A percentile compares a stretch with the other conserved stretches of the same genome.
Conservation (phyloP, 495 filamentous ascomycete genomes). For the Penicillium ucsense region DNA sequence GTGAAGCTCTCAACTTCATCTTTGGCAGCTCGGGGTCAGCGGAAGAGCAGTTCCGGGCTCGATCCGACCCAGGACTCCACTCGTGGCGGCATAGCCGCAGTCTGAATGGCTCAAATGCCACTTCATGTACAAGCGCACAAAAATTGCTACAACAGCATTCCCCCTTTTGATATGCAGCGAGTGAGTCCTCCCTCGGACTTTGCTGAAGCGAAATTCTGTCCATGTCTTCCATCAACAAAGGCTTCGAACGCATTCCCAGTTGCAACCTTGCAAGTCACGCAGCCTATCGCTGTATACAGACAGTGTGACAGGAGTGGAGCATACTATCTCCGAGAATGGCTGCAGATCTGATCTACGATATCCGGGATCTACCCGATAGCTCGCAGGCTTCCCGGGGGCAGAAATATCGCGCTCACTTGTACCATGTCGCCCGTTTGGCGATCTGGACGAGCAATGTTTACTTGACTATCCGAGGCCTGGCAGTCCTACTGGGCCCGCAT, state of each 20-base stretch:
- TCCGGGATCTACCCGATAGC: conserved; percentile 18
- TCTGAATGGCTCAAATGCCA: conserved; percentile 1
- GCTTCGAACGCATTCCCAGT: too few species aligned
- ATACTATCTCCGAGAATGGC: not conserved
- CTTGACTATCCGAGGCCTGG: conserved; percentile 11
- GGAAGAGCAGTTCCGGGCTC: conserved; percentile 3
- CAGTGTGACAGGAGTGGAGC: not conserved
- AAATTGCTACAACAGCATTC: not conserved
- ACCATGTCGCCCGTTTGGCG: conserved; percentile 12
- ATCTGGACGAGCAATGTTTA: conserved; percentile 17
- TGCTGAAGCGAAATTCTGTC: not conserved
- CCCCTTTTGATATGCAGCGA: conserved; percentile 2
- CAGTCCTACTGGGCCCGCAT: conserved; percentile 4
- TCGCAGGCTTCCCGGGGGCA: conserved; percentile 6
- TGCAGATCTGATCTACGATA: conserved; percentile 4
- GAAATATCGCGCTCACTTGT: conserved; percentile 15
- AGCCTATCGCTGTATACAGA: too few species aligned
- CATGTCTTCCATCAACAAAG: too few species aligned
- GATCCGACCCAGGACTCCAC: conserved; percentile 8
- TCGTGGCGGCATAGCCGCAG: conserved; percentile 5
- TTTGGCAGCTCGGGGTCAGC: not conserved
- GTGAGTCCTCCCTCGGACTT: not conserved
- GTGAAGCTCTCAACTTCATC: not conserved
- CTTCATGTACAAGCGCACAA: conserved; percentile 7
- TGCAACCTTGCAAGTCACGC: too few species aligned